These are phyloP conservation scores for Talaromyces wortmannii DNA, from an alignment of 495 filamentous ascomycete species.

Conservation along the genomic window DNA sequence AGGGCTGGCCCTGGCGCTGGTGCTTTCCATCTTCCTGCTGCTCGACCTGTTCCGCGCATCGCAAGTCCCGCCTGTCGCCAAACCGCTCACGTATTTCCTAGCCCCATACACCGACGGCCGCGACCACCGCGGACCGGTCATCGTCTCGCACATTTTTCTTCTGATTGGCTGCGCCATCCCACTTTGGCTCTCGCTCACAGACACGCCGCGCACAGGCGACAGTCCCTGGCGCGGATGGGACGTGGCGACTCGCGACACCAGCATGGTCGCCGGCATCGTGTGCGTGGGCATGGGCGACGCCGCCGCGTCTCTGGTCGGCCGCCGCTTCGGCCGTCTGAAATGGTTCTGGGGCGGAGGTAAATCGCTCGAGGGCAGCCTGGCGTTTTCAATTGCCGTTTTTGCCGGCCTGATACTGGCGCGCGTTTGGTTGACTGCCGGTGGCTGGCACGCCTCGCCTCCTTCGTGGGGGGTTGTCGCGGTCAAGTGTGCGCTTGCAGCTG, in stretches of 20 bases:
- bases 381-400: constrained; percentile 76
- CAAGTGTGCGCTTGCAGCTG: constrained; percentile 64
- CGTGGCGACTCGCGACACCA: constrained; percentile 59
- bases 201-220: constrained; percentile 46
- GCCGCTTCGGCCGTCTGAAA: constrained; percentile 79
- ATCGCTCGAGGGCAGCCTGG: constrained; percentile 83
- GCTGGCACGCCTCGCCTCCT: constrained; percentile 46
- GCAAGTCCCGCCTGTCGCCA: constrained; percentile 82
- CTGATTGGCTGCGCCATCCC: constrained; percentile 95
- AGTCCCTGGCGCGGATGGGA: constrained; percentile 65
- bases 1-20: constrained; percentile 65
- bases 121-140: constrained; percentile 87
- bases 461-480: constrained; percentile 30
- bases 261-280: constrained; percentile 84
- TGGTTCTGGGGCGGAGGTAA: constrained; percentile 98
- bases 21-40: constrained; percentile 76
- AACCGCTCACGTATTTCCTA: constrained; percentile 75
- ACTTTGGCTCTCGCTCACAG: constrained; percentile 78
- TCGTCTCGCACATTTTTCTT: constrained; percentile 92
- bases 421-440: constrained; percentile 66
- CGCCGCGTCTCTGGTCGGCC: constrained; percentile 83
- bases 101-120: constrained; percentile 92
- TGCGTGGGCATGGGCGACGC: constrained; percentile 96
- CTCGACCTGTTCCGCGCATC: constrained; percentile 84
- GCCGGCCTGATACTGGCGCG: constrained; percentile 64